Percentiles rank a stretch among this genome's conserved stretches.
These are phyloP conservation scores for Plectosphaerella sp. DNA, from an alignment of 2,329 filamentous ascomycete genomes.

Conservation along the genomic window DNA sequence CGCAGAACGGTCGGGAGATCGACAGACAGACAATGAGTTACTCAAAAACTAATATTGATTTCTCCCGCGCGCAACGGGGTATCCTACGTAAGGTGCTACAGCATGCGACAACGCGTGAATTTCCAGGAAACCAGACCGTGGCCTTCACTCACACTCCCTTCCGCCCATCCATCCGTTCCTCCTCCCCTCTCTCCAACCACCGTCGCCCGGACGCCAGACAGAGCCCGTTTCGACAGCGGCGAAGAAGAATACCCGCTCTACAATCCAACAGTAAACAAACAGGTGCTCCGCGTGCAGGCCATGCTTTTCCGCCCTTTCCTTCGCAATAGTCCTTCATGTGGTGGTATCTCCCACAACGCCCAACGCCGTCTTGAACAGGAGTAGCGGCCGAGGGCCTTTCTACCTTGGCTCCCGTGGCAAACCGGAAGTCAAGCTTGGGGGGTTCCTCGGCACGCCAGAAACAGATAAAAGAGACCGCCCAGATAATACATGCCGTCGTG, in stretches of 20 bases:
- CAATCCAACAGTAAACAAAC: neutral
- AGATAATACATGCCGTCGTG: neutral
- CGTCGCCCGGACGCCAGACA: too few species aligned
- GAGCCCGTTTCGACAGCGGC: neutral
- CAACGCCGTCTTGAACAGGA: neutral
- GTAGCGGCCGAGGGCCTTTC: neutral
- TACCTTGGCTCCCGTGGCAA: neutral
- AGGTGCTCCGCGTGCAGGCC: conserved; percentile 1
- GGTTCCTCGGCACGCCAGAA: neutral
- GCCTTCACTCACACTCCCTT: too few species aligned
- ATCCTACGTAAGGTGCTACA: too few species aligned
- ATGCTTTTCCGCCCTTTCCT: conserved; percentile 1
- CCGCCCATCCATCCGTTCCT: too few species aligned
- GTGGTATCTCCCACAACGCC: conserved; percentile 1
- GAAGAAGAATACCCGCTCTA: neutral
- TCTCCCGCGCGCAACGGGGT: too few species aligned
- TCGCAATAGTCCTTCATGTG: neutral
- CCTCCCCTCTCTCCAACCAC: too few species aligned
- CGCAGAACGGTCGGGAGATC: too few species aligned
- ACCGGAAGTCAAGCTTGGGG: neutral
- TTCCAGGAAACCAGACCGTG: too few species aligned
- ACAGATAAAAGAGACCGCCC: neutral
- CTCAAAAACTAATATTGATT: too few species aligned
- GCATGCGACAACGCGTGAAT: too few species aligned
- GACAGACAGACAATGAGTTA: too few species aligned